A percentile compares a stretch with the other conserved stretches of the same genome.
phyloP scores from a whole-genome alignment of 1,139 yeast genomes.

The Taphrina deformans region DNA sequence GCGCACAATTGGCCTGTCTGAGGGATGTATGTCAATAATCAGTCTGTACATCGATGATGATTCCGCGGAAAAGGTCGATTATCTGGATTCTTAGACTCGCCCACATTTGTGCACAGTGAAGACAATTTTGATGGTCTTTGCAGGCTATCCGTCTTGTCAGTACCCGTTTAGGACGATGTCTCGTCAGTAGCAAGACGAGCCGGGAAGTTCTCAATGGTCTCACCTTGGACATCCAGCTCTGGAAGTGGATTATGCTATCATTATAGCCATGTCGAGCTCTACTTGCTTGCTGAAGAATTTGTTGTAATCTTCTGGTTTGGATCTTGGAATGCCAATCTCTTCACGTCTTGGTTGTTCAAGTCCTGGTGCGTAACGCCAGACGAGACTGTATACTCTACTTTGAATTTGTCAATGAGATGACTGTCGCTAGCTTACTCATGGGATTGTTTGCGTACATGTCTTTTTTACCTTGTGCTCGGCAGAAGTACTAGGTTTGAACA shows the following conservation, averaged over 20 bases:
- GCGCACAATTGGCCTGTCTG: too few species aligned
- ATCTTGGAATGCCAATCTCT: too few species aligned
- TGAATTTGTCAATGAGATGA: background rate
- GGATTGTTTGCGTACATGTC: background rate
- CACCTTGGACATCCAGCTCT: too few species aligned
- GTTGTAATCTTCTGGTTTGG: background rate
- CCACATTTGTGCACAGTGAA: background rate
- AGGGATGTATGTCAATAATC: background rate
- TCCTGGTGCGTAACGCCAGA: background rate
- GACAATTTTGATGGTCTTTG: background rate
- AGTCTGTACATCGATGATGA: background rate
- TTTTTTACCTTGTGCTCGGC: background rate
- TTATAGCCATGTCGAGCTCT: background rate
- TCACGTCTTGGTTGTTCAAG: background rate
- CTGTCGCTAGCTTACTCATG: background rate
- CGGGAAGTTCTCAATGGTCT: too few species aligned
- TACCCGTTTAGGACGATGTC: background rate
- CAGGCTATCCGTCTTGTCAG: background rate
- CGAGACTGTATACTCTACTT: background rate
- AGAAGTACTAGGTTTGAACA: background rate
- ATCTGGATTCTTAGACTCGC: too few species aligned
- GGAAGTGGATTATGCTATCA: background rate
- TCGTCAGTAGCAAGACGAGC: too few species aligned
- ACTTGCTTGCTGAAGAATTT: background rate
- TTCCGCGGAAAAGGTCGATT: background rate